Base-by-base conservation (phyloP, 2,329 filamentous ascomycete genomes). In the Ophiostoma australiae region DNA sequence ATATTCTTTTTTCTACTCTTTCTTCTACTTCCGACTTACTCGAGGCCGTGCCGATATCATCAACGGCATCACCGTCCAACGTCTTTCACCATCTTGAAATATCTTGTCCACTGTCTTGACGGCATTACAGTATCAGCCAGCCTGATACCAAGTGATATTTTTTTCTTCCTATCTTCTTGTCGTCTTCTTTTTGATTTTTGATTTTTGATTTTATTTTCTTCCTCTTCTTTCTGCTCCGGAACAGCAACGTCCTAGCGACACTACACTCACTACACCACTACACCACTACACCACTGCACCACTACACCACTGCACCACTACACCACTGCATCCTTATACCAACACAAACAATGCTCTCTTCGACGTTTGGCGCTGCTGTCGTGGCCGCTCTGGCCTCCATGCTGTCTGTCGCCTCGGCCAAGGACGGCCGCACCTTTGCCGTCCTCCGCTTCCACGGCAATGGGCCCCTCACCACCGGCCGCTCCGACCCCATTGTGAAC, bases 391-490 rank as follows among this genome's bases (percentile, higher is more conserved):
- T 81, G 63, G 78, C 81, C 73, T 82, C 82, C 35, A 31, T 69
- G 33, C 23, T 48, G 3, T 67, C 67, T 7, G 73, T 78, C 79
- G 80, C 73, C 76, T 82, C 76, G 39, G 80, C 80, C 74, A 83
- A 84, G 75, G 76, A 81, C 68, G 67, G 73, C 4, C 82, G 85
- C 71, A 87, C 87, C 63, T 87, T 90, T 75, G 89, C 89, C 70
- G 90, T 92, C 77, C 85, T 91, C 77, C 88, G 86, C 76, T 92
- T 92, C 83, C 87, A 87, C 77, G 89, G 89, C 76, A 83, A 87
- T 74, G 84, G 85, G 61, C 86, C 89, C 76, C 83, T 89, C 75
- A 86, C 85, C 68, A 81, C 84, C 68, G 87, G 87, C 76, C 86
- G 85, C 63, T 79, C 86, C 63, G 91, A 94, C 75, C 91, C 91